A percentile compares a stretch with the other conserved stretches of the same genome.
phyloP scores from a whole-genome alignment of 768 basidiomycete genomes.

The Polyporus arcularius region DNA sequence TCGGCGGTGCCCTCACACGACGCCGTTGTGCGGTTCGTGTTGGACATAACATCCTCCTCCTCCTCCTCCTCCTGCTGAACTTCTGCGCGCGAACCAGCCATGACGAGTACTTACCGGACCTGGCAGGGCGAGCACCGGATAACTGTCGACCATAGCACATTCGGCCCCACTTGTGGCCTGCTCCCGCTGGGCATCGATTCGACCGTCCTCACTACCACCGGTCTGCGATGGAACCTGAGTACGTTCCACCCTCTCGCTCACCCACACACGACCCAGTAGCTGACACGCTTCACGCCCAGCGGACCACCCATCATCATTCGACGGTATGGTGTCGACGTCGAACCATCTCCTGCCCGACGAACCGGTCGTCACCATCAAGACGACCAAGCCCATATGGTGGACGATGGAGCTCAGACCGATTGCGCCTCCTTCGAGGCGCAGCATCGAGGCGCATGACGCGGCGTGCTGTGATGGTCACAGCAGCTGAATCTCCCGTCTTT shows the following conservation, averaged over 20 bases:
- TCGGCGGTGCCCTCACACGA: no score
- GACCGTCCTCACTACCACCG: constrained; percentile 77
- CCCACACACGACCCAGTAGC: not conserved
- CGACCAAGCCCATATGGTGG: constrained; percentile 89
- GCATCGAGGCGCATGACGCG: not conserved
- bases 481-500: no score
- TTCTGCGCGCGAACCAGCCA: not conserved
- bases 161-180: constrained; percentile 93
- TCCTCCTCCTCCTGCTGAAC: no score
- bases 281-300: constrained; percentile 38
- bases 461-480: no score
- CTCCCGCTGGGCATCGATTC: constrained; percentile 85
- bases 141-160: constrained; percentile 63
- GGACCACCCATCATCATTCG: constrained; percentile 72
- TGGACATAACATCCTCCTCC: no score
- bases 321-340: constrained; percentile 87
- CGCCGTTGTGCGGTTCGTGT: no score
- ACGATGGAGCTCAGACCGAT: constrained; percentile 60
- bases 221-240: constrained; percentile 91
- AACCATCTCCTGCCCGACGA: constrained; percentile 82
- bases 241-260: constrained; percentile 26
- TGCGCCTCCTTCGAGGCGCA: not conserved
- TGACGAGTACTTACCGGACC: not conserved
- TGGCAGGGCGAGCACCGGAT: constrained; percentile 82
- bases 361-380: constrained; percentile 68